Percentiles rank a stretch among this genome's conserved stretches.
Conservation (phyloP, 495 filamentous ascomycete species). For the Chaetomium cochliodes region DNA sequence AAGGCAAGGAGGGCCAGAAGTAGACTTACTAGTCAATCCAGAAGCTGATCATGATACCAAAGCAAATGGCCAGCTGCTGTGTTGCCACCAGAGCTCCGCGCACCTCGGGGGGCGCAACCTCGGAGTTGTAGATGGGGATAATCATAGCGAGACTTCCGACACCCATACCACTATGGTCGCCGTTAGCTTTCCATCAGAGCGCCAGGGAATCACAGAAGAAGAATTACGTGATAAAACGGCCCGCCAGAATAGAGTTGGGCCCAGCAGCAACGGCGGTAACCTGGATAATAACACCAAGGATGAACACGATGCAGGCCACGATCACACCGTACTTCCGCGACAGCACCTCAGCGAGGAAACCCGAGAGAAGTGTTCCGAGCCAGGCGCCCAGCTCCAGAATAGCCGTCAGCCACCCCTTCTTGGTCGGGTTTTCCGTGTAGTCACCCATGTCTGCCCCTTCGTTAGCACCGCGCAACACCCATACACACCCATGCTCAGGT, state of each 20-base stretch:
- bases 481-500: not conserved
- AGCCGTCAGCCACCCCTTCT: constrained; percentile 75
- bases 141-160: constrained; percentile 69
- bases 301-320: constrained; percentile 69
- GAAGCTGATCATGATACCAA: constrained; percentile 80
- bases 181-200: not conserved
- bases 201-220: not conserved
- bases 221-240: constrained; percentile 67
- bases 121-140: constrained; percentile 67
- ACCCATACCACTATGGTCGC: constrained; percentile 56
- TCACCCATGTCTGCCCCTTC: constrained; percentile 59
- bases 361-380: constrained; percentile 72
- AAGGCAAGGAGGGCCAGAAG: not conserved
- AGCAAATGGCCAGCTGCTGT: constrained; percentile 78
- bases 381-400: constrained; percentile 83
- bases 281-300: constrained; percentile 74
- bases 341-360: constrained; percentile 70
- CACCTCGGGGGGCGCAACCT: constrained; percentile 61
- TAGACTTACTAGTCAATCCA: constrained; percentile 69
- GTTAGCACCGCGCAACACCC: constrained; percentile 22
- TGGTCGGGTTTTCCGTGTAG: constrained; percentile 58
- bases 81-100: constrained; percentile 71
- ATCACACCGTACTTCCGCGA: constrained; percentile 75
- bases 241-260: constrained; percentile 62
- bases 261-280: constrained; percentile 57